phyloP scores from a whole-genome alignment of 495 filamentous ascomycete genomes.

The Apiosordaria backusii region DNA sequence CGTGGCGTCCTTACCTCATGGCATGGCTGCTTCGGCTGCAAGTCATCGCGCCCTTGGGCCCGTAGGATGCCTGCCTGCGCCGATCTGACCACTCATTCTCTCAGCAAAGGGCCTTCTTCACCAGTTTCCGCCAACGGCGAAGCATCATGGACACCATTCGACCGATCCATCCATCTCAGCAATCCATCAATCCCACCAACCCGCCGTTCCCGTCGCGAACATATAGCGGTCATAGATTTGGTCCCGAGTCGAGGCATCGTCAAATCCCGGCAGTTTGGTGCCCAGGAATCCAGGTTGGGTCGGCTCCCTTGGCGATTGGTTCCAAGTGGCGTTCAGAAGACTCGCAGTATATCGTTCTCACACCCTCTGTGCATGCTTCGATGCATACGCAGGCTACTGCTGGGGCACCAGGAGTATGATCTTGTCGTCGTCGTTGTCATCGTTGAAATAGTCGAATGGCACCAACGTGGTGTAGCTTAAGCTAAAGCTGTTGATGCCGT shows the following conservation, averaged over 20 bases:
- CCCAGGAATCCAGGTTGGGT: conserved; percentile 3
- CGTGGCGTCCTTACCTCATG: conserved; percentile 8
- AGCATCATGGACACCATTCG: background rate
- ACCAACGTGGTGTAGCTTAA: conserved; percentile 3
- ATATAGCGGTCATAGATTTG: conserved; percentile 12
- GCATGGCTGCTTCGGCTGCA: conserved; percentile 8
- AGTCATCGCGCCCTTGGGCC: conserved; percentile 2
- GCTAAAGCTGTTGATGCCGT: background rate
- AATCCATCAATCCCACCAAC: background rate
- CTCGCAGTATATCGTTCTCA: conserved; percentile 15
- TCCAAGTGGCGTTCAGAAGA: conserved; percentile 10
- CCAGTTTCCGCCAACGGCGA: conserved; percentile 1
- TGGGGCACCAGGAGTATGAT: background rate
- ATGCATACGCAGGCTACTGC: conserved; percentile 2
- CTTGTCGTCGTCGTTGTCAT: too few relatives aligned
- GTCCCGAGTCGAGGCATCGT: conserved; percentile 5
- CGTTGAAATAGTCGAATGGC: too few relatives aligned
- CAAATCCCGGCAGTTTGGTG: conserved; percentile 5
- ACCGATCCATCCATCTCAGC: background rate
- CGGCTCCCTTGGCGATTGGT: conserved; percentile 6
- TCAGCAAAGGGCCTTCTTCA: background rate
- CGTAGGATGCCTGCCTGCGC: conserved; percentile 5
- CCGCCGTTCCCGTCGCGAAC: background rate
- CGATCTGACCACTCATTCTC: conserved; percentile 11
- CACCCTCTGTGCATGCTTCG: conserved; percentile 3